Evolutionary conservation across 139 green algal species (phyloP), one percentile per base, ranked within the genome.

Genomic region (Picochlorum sp.): DNA sequence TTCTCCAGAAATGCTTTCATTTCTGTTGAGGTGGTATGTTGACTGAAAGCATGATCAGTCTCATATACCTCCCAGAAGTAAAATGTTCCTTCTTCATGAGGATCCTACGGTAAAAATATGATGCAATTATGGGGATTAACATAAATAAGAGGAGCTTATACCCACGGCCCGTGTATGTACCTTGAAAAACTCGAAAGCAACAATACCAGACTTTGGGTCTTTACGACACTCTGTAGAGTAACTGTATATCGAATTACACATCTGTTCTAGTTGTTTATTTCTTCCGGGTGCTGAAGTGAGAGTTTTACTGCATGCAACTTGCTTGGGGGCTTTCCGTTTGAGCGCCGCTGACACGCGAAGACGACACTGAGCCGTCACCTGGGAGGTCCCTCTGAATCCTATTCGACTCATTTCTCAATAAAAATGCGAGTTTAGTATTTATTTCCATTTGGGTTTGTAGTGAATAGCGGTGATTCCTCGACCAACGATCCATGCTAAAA

Each of bases 11-110:
- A 85, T 7, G 41, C 10, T 10, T 61, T 49, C 23, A 84, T 56
- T 16, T 78, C 57, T 3, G 72, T 56, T 0, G 38, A 51, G 0
- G 74, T 81, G 63, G 75, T 85, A 69, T 90, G 80, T 7, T 56
- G 60, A 1, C 82, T 77, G 57, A 91, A 60, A 6, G 38, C 38
- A 9, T 23, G 37, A 44, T 88, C 82, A 60, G 63, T 76, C 5
- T 79, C 74, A 38, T 91, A 91, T 6, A 81, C 69, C 71, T 91
- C 84, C 80, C 80, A 88, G 15, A 88, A 85, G 66, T 92, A 81
- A 56, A 90, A 83, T 0, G 77, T 75, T 57, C 79, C 75, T 10
- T 16, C 21, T 3, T 63, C 23, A 31, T 84, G 75, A 50, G 69
- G 81, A 6, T 62, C 69, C 69, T 75, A 23, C 6, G 69, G 8